Conservation (phyloP, 345 rosid species). For the Boechera divaricarpa region DNA sequence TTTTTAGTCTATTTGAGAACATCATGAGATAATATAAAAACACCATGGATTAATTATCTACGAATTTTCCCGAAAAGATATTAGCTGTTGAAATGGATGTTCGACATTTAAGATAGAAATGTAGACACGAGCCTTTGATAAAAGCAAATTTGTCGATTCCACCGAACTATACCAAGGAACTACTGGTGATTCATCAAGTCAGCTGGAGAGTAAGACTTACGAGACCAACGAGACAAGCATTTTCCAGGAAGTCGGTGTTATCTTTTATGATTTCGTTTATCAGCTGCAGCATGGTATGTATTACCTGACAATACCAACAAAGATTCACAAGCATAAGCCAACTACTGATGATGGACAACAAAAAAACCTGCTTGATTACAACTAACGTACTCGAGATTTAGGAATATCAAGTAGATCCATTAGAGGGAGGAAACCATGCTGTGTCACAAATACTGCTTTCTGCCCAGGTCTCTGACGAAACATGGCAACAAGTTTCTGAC, state of each 20-base stretch:
- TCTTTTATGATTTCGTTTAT: conserved; percentile 86
- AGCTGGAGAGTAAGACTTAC: conserved; percentile 52
- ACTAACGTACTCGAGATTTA: conserved; percentile 67
- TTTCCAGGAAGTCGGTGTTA: conserved; percentile 83
- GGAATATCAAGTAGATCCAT: conserved; percentile 92
- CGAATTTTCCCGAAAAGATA: not conserved
- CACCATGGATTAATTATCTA: conserved; percentile 9
- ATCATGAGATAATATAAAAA: conserved; percentile 2
- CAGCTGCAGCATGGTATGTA: conserved; percentile 89
- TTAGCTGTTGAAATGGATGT: conserved; percentile 20
- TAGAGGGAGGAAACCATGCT: conserved; percentile 89
- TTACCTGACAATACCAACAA: conserved; percentile 62
- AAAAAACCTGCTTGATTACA: conserved; percentile 26
- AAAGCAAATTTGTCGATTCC: not conserved
- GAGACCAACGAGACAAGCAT: conserved; percentile 96
- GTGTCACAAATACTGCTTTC: conserved; percentile 84
- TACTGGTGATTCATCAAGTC: conserved; percentile 17
- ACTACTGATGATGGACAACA: conserved; percentile 16
- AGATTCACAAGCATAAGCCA: conserved; percentile 33
- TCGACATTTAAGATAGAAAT: conserved; percentile 17
- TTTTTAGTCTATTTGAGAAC: not conserved
- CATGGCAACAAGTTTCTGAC: conserved; percentile 76
- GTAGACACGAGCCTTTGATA: not conserved
- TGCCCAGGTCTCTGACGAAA: conserved; percentile 92
- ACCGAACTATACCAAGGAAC: conserved; percentile 15